Evolutionary conservation across 1,139 yeast genomes (phyloP), one percentile per base, ranked within the genome.

Genomic region (Zygosaccharomyces sapae): DNA sequence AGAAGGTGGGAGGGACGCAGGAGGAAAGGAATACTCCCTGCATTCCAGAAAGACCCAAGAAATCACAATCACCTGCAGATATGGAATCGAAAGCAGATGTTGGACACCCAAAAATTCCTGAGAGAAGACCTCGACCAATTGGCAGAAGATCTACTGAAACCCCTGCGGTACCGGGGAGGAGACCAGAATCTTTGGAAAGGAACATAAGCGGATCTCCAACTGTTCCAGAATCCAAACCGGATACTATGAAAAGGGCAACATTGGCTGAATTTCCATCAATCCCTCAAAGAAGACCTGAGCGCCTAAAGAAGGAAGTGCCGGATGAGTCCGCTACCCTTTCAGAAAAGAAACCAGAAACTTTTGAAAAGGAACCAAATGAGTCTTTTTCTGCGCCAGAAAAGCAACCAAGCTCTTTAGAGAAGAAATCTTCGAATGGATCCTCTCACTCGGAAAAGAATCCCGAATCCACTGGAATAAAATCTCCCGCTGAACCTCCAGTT

Each of bases 41-140:
- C 13, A 38, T 38, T 33, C 41, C 41, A 18, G 34, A 33, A 36
- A 10, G 47, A 33, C 19, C 44, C n/a, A 41, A 34, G 18, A 33
- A 38, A 24, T 13, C 8, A n/a, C 25, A 22, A 9, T 42, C 49
- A 5, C 46, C 50, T 8, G 18, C 33, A 19, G 25, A 27, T 5
- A 16, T 30, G 9, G 46, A 39, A 29, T 29, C 50, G 3, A 10
- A 24, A 9, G 13, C 37, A 10, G 19, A 41, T 9, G 19, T 31
- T 43, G 35, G 44, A 48, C 19, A 33, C 5, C 27, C 27, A 16
- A 9, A n/a, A 9, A 24, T 29, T 5, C 41, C 20, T 10, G 25
- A 10, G 9, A 27, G 19, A 13, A 38, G 34, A n/a, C 33, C 33
- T 8, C 31, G 22, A 5, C 10, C 24, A 9, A 8, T 30, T 27